Base-by-base conservation (phyloP, 306 rosid species). In the Luffa aegyptiaca region DNA sequence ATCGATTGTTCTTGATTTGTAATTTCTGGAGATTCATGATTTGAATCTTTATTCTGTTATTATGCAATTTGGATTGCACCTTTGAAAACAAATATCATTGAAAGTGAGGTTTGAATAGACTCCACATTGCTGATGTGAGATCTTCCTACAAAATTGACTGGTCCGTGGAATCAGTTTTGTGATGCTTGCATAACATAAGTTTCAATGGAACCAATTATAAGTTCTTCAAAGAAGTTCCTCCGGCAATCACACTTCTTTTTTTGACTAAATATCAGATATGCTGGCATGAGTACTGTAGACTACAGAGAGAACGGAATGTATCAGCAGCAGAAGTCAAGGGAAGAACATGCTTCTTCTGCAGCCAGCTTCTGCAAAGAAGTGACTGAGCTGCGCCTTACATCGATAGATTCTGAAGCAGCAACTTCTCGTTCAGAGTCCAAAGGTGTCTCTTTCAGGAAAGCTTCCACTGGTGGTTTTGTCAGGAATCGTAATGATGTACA, bases 341-440 rank as follows among this genome's bases (percentile, higher is more conserved):
- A 68, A 79, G 82, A 81, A 71, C 79, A 18, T 65, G 80, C 83
- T 84, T 84, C 80, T 80, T 76, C 62, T 73, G 82, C 86, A 55
- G 82, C 86, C 41, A 79, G 83, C 80, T 82, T 84, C 72, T 78
- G 84, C 82, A 74, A 81, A 13, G 89, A 86, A 79, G 80, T 76
- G 75, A 59, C 76, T 0, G 89, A 88, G 59, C 53, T 79, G n/a
- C 62, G 49, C 53, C 62, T 78, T 79, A 12, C 86, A 39, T 85
- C 44, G 17, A 77, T 68, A 11, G 89, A 84, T 86, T 79, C 75
- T 6, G 81, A 86, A 82, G 51, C 70, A 66, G 69, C 68, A 51
- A 78, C 85, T 75, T 81, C 88, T 6, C 75, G 62, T 78, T 65
- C 81, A 21, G 88, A 88, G 21, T 59, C 73, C 68, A 81, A 82